Conservation (phyloP, 495 filamentous ascomycete species). For the Penicillium cataractarum region DNA sequence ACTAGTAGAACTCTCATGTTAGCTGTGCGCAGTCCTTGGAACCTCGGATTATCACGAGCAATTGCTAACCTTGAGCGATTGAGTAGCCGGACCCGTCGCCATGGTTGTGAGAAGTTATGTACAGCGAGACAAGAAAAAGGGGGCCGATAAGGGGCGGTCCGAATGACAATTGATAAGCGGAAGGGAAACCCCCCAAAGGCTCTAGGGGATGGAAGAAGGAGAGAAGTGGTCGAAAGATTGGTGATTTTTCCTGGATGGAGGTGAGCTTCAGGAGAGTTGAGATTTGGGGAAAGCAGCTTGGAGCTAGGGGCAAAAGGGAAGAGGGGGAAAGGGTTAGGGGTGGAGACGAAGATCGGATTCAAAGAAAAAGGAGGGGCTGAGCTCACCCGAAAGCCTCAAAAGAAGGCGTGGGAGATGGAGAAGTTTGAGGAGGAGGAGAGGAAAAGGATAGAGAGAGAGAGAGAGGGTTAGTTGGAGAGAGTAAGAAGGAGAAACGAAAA, state of each 20-base stretch:
- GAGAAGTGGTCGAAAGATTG: conserved; percentile 11
- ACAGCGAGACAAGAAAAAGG: conserved; percentile 18
- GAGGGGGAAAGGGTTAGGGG: conserved; percentile 17
- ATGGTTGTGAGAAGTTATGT: conserved; percentile 45
- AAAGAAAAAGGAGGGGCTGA: conserved; percentile 3
- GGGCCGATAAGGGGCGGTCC: conserved; percentile 18
- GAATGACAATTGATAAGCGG: conserved; percentile 21
- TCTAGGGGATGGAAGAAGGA: conserved; percentile 9
- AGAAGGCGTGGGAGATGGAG: background rate
- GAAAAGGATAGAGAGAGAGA: background rate
- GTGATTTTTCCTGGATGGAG: background rate
- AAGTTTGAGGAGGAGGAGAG: background rate
- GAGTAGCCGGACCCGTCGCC: conserved; percentile 69
- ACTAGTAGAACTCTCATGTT: conserved; percentile 54
- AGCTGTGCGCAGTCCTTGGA: conserved; percentile 13
- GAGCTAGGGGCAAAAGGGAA: conserved; percentile 20
- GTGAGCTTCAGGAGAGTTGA: conserved; percentile 7
- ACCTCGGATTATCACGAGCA: too few species aligned
- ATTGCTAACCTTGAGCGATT: conserved; percentile 70
- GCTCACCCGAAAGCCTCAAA: conserved; percentile 3
- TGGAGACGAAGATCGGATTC: conserved; percentile 15
- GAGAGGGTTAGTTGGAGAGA: background rate
- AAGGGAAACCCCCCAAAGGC: background rate
- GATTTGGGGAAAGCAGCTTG: conserved; percentile 9
- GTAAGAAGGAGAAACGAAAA: background rate